phyloP scores from a whole-genome alignment of 2,329 filamentous ascomycete species.

The Madurella mycetomatis region DNA sequence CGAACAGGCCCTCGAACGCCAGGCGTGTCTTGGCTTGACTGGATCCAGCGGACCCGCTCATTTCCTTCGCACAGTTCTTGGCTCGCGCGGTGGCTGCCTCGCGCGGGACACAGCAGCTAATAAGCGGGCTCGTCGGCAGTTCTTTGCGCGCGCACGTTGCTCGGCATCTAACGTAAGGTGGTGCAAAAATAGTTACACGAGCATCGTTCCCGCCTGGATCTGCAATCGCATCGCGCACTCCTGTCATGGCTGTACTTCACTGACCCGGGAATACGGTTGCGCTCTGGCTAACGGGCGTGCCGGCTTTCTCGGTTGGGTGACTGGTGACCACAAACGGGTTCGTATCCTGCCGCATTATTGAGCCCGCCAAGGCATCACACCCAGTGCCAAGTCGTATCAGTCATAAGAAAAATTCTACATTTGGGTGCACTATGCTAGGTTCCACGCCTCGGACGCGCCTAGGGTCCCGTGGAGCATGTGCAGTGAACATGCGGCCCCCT shows the following conservation, averaged over 20 bases:
- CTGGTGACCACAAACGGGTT: background rate
- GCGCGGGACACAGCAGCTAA: background rate
- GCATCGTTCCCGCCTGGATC: background rate
- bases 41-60: background rate
- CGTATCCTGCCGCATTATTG: conserved; percentile 7
- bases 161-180: background rate
- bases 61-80: background rate
- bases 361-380: conserved; percentile 3
- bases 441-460: background rate
- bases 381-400: conserved; percentile 6
- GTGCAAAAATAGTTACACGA: background rate
- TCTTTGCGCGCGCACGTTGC: background rate
- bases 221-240: background rate
- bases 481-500: background rate
- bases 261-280: background rate
- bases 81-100: background rate
- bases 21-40: background rate
- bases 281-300: too few relatives aligned
- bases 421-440: background rate
- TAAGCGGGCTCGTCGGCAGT: background rate
- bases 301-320: background rate
- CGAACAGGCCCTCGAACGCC: too few relatives aligned
- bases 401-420: background rate
- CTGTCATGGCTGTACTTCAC: background rate
- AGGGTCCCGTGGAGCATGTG: background rate